Evolutionary conservation across 1,284 basidiomycete genomes (phyloP), one percentile per base, ranked within the genome.

Genomic region (Ceratobasidium sp.): DNA sequence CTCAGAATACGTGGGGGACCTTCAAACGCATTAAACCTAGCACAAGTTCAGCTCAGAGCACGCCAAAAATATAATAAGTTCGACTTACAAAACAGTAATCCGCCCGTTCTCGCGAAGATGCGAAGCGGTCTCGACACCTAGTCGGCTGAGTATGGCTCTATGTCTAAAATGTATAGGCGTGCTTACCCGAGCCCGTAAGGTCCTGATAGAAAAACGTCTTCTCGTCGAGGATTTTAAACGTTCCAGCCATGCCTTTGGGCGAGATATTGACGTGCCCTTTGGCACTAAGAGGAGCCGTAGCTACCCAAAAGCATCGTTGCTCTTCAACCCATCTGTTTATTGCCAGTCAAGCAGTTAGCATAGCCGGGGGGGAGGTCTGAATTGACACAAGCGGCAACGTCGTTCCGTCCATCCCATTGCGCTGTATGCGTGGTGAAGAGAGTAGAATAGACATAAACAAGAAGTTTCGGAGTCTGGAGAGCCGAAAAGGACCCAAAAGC

Each of bases 281-380:
- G 0, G 77, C 76, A 4, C 82, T 82, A 9, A 90, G 85, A 5
- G 89, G 88, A 0, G 89, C 87, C 1, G 88, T 87, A 0, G 88
- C 88, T 3, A 90, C 88, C 87, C 88, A 90, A 80, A 90, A 90
- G 76, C 90, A 84, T 46, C 88, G 85, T 80, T 90, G 89, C 75
- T 85, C 84, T 17, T 83, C 75, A 19, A 90, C 86, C 89, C 88
- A 90, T 75, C 71, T 74, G 25, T 29, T 0, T n/a, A 40, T 37
- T 17, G n/a, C 13, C 6, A 62, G 15, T 4, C 29, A 1, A 62
- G 22, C 19, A 37, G 29, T 56, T 51, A 66, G 64, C 8, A 37
- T 22, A 13, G 19, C 59, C 17, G 13, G 13, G 32, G 59, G 9
- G 11, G 8, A n/a, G 15, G 56, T 57, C 40, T 62, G 15, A 22